These are phyloP conservation scores for Blastomyces percursus DNA, from an alignment of 2,329 filamentous ascomycete genomes.

Conservation along the genomic window DNA sequence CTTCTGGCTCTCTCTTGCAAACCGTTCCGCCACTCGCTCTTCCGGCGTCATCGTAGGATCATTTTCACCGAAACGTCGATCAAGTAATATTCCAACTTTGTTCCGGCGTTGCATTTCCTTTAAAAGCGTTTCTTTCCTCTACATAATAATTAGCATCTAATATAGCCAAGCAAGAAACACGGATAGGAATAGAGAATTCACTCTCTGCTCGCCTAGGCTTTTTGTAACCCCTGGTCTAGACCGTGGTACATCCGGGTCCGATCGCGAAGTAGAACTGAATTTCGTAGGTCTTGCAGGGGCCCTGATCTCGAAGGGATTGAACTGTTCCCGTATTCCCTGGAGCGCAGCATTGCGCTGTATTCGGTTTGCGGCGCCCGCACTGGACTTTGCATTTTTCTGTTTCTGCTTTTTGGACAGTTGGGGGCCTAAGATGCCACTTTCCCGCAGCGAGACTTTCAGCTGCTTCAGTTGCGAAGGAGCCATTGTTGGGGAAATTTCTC, in stretches of 20 bases:
- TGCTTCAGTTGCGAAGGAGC: conserved; percentile 93
- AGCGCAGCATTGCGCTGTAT: conserved; percentile 67
- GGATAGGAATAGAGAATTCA: conserved; percentile 30
- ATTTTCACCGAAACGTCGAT: conserved; percentile 90
- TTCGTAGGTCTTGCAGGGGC: conserved; percentile 66
- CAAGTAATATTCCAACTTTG: conserved; percentile 84
- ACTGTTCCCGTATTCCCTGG: conserved; percentile 79
- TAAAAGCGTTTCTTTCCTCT: conserved; percentile 72
- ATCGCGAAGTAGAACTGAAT: conserved; percentile 60
- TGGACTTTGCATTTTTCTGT: conserved; percentile 58
- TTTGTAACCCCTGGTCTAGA: conserved; percentile 75
- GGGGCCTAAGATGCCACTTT: conserved; percentile 80
- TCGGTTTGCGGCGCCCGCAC: conserved; percentile 59
- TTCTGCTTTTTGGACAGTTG: conserved; percentile 95
- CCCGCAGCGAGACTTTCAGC: conserved; percentile 78
- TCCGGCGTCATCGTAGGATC: conserved; percentile 90
- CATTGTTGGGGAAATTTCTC: conserved; percentile 45
- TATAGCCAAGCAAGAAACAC: background rate
- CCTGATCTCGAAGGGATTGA: conserved; percentile 97
- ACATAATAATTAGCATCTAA: conserved; percentile 7
- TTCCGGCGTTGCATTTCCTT: conserved; percentile 80
- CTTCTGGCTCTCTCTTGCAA: conserved; percentile 74
- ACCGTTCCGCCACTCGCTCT: conserved; percentile 82
- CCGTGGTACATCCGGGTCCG: conserved; percentile 42
- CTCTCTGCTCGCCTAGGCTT: conserved; percentile 74